phyloP scores from a whole-genome alignment of 2,329 filamentous ascomycete species.

The Colletotrichum horii region DNA sequence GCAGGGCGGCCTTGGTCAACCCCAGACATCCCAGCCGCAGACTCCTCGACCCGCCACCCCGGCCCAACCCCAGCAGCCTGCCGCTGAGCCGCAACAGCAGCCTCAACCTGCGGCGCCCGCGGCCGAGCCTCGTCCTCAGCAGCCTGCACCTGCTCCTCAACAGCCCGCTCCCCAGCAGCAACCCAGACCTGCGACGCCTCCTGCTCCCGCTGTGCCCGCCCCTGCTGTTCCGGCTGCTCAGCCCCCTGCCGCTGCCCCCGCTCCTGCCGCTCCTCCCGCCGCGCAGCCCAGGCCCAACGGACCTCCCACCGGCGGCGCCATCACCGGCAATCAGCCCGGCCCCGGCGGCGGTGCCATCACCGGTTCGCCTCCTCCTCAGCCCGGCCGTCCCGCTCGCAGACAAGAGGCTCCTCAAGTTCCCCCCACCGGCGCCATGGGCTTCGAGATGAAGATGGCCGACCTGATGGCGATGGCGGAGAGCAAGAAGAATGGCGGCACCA shows the following conservation, averaged over 20 bases:
- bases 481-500: constrained; percentile 3
- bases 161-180: not conserved
- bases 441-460: constrained; percentile 17
- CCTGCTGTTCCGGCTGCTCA: not conserved
- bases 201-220: not conserved
- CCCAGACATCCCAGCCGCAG: not conserved
- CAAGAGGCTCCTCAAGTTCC: not conserved
- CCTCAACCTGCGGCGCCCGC: not conserved
- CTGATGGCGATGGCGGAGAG: constrained; percentile 14
- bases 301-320: constrained; percentile 2
- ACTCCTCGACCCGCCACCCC: not conserved
- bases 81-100: not conserved
- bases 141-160: not conserved
- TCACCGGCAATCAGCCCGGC: constrained; percentile 6
- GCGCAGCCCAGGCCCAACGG: not conserved
- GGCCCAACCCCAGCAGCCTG: not conserved
- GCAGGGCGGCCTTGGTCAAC: not conserved
- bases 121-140: not conserved
- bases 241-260: not conserved
- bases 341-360: not conserved
- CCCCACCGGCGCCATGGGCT: not conserved
- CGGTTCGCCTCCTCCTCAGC: not conserved
- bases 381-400: not conserved
- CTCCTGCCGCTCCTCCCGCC: not conserved
- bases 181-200: not conserved